phyloP scores from a whole-genome alignment of 305 asterid genomes.

The Solanum chacoense region DNA sequence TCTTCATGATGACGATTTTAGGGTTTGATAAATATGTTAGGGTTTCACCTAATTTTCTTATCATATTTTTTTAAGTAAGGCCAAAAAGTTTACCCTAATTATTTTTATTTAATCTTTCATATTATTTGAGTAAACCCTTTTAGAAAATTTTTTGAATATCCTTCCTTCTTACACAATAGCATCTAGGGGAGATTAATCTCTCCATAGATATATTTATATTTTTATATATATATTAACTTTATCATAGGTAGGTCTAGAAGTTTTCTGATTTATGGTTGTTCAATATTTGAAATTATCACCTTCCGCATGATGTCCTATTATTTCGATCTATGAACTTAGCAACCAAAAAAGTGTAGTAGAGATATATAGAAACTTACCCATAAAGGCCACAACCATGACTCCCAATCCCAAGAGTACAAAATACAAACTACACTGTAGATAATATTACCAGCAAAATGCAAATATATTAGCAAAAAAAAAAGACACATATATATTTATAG shows the following conservation, averaged over 20 bases:
- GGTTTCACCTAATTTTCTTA: background rate
- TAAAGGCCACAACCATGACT: constrained; percentile 69
- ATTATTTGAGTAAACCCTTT: background rate
- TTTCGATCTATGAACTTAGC: background rate
- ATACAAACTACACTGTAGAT: constrained; percentile 70
- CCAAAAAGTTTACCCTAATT: background rate
- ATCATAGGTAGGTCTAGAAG: background rate
- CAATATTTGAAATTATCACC: background rate
- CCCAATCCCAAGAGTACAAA: constrained; percentile 73
- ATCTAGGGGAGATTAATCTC: background rate
- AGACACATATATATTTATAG: no score
- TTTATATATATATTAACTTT: background rate
- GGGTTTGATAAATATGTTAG: background rate
- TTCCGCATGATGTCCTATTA: background rate
- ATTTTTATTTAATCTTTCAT: background rate
- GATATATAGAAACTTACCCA: constrained; percentile 45
- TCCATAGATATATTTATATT: background rate
- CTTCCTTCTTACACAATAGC: background rate
- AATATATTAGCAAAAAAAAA: background rate
- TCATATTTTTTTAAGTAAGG: background rate
- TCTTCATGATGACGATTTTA: background rate
- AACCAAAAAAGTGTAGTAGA: background rate
- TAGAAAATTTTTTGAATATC: background rate
- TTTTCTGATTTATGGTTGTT: background rate
- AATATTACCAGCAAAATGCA: constrained; percentile 4